Base-by-base conservation (phyloP, 805 yeast genomes). In the Clavispora fructus region DNA sequence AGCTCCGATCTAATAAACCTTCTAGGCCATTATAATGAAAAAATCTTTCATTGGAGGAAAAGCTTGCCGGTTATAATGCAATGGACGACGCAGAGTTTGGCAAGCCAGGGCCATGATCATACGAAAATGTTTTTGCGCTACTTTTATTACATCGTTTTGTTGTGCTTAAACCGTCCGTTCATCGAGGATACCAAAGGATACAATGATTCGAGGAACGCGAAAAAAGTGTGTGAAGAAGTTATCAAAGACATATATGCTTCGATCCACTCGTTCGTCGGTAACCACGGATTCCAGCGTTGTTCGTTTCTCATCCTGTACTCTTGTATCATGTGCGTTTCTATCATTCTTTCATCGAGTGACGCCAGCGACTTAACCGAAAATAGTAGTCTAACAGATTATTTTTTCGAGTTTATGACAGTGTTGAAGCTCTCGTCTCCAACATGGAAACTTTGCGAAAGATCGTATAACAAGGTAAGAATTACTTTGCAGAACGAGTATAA, bases 121-220 rank as follows among this genome's bases (percentile, higher is more conserved):
- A 44, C 52, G 16, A 40, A 40, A 16, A 49, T 46, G 51, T 46
- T 49, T 39, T 29, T 42, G 33, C 50, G 54, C n/a, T 51, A 49
- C 41, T 49, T 46, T 29, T 51, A 42, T 43, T 51, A 49, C 42
- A 44, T 49, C 27, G 43, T 51, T 14, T 40, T 51, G 10, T 32
- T 49, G 11, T 49, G 53, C 31, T 39, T 51, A 28, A 51, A 51
- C 37, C 46, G 54, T 23, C 53, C 53, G 7, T 51, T 51, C 25
- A 43, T 49, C 11, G 51, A 39, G n/a, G 42, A 45, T 8, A 26
- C 42, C 13, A n/a, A 28, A 8, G 32, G 27, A 5, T 23, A 13
- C n/a, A 25, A 38, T 6, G 23, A 41, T 7, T 28, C 35, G 14
- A 39, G 14, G 9, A 29, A 39, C 9, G 41, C 52, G 9, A 28